A percentile compares a stretch with the other conserved stretches of the same genome.
These are phyloP conservation scores for Silene coronaria DNA, from an alignment of 179 eudicot genomes.

Conservation along the genomic window DNA sequence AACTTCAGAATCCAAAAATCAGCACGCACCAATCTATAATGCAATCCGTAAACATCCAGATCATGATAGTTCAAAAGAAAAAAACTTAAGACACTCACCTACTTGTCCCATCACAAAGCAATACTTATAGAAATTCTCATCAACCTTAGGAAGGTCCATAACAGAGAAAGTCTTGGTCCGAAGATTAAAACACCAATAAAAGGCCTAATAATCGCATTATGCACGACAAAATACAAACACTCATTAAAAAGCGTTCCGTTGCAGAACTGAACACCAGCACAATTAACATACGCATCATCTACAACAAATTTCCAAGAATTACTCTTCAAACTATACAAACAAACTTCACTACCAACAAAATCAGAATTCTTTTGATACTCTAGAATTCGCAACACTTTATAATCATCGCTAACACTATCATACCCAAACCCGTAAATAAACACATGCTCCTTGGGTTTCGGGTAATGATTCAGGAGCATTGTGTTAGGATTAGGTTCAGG, in stretches of 20 bases:
- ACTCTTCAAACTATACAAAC: not conserved
- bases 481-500: not conserved
- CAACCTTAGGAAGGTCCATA: not conserved
- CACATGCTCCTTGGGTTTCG: not conserved
- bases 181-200: slow-evolving; percentile 2
- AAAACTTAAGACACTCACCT: not conserved
- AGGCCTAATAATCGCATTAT: not conserved
- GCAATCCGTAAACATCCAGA: not conserved
- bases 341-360: not conserved
- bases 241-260: not conserved
- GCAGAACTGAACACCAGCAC: not conserved
- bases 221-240: not conserved
- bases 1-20: slow-evolving; percentile 12
- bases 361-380: not conserved
- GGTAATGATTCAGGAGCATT: not conserved
- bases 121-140: not conserved
- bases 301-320: not conserved
- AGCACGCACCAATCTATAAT: not conserved
- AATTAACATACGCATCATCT: not conserved
- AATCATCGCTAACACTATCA: slow-evolving; percentile 10
- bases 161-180: not conserved
- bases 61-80: not conserved
- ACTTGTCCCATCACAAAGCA: not conserved
- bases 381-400: not conserved
- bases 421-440: slow-evolving; percentile 11